Evolutionary conservation across 257 asterid species (phyloP).

Genomic region (Lycium barbarum): DNA sequence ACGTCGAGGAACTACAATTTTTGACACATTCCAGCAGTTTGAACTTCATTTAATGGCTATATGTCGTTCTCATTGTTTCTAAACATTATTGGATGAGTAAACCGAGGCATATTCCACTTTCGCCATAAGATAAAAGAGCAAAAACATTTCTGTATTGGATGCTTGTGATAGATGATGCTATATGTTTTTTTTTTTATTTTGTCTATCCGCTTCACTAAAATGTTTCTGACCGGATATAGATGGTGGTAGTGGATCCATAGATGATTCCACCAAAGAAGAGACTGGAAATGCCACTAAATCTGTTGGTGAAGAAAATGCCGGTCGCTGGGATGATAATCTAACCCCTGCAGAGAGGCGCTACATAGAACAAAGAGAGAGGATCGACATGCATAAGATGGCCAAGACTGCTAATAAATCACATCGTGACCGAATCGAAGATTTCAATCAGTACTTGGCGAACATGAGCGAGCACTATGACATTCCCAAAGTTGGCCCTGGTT

Average conservation of each 20-base stretch:
- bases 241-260: constrained; percentile 47
- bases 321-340: constrained; percentile 63
- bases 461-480: constrained; percentile 99
- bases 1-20: not conserved
- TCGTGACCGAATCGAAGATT: constrained; percentile 91
- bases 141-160: not conserved
- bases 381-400: constrained; percentile 74
- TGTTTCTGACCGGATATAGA: constrained; percentile 43
- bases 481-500: constrained; percentile 97
- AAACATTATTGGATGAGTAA: not conserved
- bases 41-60: not conserved
- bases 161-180: constrained; percentile 9
- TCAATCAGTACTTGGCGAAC: constrained; percentile 96
- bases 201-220: not conserved
- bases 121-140: not conserved
- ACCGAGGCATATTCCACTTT: not conserved
- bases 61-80: not conserved
- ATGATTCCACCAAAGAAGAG: constrained; percentile 57
- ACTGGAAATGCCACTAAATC: constrained; percentile 47
- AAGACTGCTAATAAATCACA: constrained; percentile 92
- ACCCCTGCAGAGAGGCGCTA: constrained; percentile 97
- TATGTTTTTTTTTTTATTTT: not conserved
- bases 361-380: constrained; percentile 80
- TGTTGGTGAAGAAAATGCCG: constrained; percentile 48
- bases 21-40: not conserved